phyloP scores from a whole-genome alignment of 352 stramenopile species.

The Hyaloperonospora brassicae region DNA sequence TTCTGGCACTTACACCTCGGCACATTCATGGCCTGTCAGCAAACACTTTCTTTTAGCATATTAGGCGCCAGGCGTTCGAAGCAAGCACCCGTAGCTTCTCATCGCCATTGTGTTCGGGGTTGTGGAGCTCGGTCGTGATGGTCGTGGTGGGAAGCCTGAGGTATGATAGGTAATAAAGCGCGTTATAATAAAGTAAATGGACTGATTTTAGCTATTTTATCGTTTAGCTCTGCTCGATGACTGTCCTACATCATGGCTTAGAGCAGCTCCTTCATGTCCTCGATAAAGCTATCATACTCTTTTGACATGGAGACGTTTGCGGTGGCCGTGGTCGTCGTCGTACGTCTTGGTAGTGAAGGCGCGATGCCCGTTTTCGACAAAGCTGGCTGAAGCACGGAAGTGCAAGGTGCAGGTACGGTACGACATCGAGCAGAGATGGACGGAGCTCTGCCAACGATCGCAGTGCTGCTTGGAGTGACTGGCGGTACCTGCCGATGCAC shows the following conservation, averaged over 20 bases:
- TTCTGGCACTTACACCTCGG: too few relatives aligned
- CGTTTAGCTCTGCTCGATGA: too few relatives aligned
- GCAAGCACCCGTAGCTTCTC: slow-evolving; percentile 24
- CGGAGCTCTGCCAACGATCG: slow-evolving; percentile 4
- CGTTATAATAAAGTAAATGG: too few relatives aligned
- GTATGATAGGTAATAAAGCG: too few relatives aligned
- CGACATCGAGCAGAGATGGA: slow-evolving; percentile 13
- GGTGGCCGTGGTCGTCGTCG: slow-evolving; percentile 1
- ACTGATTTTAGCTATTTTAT: too few relatives aligned
- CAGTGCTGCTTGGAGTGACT: background rate
- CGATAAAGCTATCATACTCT: slow-evolving; percentile 66
- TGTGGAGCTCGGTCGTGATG: too few relatives aligned
- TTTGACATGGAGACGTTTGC: slow-evolving; percentile 30
- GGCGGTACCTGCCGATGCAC: slow-evolving; percentile 30
- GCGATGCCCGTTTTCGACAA: background rate
- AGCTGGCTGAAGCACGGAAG: slow-evolving; percentile 14
- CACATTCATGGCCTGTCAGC: too few relatives aligned
- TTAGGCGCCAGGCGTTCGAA: slow-evolving; percentile 24
- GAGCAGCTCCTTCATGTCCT: slow-evolving; percentile 47
- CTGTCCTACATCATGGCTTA: slow-evolving; percentile 12
- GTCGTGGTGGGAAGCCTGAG: too few relatives aligned
- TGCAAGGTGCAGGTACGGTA: slow-evolving; percentile 11
- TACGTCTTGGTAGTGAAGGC: slow-evolving; percentile 2
- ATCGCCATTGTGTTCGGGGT: too few relatives aligned
- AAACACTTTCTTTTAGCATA: too few relatives aligned